Evolutionary conservation across 208 protist genomes (phyloP), one percentile per base, ranked within the genome.

Genomic region (Balamuthia mandrillaris): DNA sequence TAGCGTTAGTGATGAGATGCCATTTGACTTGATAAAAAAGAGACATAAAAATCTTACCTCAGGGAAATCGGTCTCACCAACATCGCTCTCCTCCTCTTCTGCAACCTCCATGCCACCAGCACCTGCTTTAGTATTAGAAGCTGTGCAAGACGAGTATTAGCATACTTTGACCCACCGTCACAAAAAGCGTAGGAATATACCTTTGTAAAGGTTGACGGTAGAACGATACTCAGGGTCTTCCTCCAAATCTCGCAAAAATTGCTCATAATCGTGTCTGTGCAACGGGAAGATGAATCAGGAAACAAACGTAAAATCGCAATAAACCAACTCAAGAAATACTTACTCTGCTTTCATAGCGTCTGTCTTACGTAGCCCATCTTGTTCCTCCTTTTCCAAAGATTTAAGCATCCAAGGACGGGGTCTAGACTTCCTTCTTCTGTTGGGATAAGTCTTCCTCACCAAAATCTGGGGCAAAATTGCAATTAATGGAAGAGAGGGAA

Each of bases 171-270:
- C 21, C n/a, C 9, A 3, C 70, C 29, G 21, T 18, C 6, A 4
- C 18, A 45, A 21, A 18, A 41, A 33, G 3, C 18, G 18, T 52
- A 37, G 18, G 16, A 9, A 21, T 24, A 18, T 54, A 84, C 78
- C 78, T 47, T 92, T 93, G 84, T 95, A 95, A 16, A 95, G 74
- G 81, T 94, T 93, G 68, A 95, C 85, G 35, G 81, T 74, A 0
- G 75, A 2, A 49, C 93, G 86, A 31, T 95, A 42, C 45, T 95
- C 92, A 27, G 70, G 51, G 66, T 96, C 93, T 58, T 93, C 91
- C 81, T 96, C 94, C 37, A 96, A 77, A 9, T 96, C 94, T 21
- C 75, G 85, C 47, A 94, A 33, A 60, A 96, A 95, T 3, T 87
- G 16, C 79, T 96, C 93, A 27, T 87, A 74, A 24, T 96, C 89